Percentiles rank a stretch among this genome's conserved stretches.
Conservation (phyloP, 208 protist species). For the Porcisia deanei region DNA sequence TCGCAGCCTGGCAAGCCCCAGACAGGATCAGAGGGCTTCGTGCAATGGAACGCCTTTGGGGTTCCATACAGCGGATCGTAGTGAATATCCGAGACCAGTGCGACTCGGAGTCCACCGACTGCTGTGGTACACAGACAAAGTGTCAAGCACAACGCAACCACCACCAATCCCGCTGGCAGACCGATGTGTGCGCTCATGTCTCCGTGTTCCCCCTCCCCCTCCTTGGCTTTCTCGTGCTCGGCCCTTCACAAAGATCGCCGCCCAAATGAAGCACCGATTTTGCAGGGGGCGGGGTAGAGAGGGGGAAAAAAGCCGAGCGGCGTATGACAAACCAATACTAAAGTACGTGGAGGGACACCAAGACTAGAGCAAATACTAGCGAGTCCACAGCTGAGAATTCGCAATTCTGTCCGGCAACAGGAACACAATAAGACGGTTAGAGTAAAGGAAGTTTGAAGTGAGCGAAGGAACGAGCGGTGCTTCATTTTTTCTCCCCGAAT, state of each 20-base stretch:
- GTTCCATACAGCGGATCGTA: constrained; percentile 75
- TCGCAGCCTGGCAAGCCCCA: constrained; percentile 60
- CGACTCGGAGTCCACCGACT: constrained; percentile 25
- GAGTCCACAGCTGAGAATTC: not conserved
- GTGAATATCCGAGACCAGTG: constrained; percentile 79
- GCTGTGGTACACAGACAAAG: not conserved
- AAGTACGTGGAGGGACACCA: not conserved
- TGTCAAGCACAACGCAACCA: constrained; percentile 7
- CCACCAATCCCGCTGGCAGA: not conserved
- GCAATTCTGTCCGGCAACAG: not conserved
- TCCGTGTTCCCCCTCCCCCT: not conserved
- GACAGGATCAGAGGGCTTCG: constrained; percentile 4
- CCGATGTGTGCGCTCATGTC: not conserved
- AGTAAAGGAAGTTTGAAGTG: not conserved
- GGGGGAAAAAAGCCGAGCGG: not conserved
- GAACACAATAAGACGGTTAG: not conserved
- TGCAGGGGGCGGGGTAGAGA: not conserved
- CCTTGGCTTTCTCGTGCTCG: not conserved
- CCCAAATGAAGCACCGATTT: not conserved
- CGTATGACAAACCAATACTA: not conserved
- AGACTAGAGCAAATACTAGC: not conserved
- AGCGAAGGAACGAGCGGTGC: not conserved
- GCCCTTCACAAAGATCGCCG: not conserved
- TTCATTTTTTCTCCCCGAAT: not conserved
- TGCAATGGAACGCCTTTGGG: constrained; percentile 41